These are phyloP conservation scores for Eremochloa ophiuroides DNA, from an alignment of 176 grass and related monocot genomes.

Conservation along the genomic window DNA sequence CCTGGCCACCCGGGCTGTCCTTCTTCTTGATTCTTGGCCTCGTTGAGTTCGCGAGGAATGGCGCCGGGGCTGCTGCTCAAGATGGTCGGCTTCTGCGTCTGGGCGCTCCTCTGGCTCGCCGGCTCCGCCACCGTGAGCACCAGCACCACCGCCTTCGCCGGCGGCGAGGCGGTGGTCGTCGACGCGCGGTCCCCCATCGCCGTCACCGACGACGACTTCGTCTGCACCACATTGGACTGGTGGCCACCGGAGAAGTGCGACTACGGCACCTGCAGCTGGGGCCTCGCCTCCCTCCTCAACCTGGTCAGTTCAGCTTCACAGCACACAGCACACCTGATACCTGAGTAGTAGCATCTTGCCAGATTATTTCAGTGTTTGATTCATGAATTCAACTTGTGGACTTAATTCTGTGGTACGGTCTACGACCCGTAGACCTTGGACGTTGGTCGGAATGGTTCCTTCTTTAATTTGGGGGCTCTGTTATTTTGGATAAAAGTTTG, in stretches of 20 bases:
- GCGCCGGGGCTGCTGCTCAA: conserved; percentile 23
- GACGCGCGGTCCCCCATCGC: conserved; percentile 43
- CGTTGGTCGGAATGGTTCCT: conserved; percentile 9
- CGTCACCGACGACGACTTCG: conserved; percentile 55
- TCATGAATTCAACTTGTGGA: not conserved
- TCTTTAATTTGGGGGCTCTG: not conserved
- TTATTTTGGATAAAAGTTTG: not conserved
- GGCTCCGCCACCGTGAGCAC: conserved; percentile 26
- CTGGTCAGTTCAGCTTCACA: conserved; percentile 33
- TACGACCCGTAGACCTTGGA: not conserved
- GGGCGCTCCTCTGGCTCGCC: conserved; percentile 43
- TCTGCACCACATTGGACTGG: conserved; percentile 87
- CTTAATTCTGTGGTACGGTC: not conserved
- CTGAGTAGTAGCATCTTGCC: not conserved
- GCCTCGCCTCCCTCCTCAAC: conserved; percentile 60
- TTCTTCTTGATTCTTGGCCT: not conserved
- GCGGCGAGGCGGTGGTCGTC: conserved; percentile 33
- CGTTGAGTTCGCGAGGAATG: not conserved
- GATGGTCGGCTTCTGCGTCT: conserved; percentile 38
- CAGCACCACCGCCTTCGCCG: not conserved
- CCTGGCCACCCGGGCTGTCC: not conserved
- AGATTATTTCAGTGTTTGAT: not conserved
- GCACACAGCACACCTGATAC: not conserved
- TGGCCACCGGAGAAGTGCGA: conserved; percentile 93
- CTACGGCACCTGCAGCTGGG: conserved; percentile 84